Evolutionary conservation across 495 filamentous ascomycete genomes (phyloP), one percentile per base, ranked within the genome.

Genomic region (Aspergillus hancockii): DNA sequence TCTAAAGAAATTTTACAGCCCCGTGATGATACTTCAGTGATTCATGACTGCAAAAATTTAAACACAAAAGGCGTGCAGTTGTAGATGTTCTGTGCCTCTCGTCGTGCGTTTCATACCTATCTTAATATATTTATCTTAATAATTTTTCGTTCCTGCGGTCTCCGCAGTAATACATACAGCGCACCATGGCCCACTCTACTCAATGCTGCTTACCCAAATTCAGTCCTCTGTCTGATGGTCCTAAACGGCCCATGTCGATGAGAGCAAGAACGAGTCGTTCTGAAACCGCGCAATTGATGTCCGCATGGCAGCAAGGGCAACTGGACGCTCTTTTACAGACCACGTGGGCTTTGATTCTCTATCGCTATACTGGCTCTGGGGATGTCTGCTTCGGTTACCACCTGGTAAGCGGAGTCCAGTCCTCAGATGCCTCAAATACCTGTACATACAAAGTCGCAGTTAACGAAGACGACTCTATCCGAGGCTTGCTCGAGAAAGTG

Each of bases 331-430:
- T 81, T 21, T 59, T 85, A 53, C 76, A 81, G 57, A 68, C 81
- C 19, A 78, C 75, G 7, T 87, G 85, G 85, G 80, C 75, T 4
- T 57, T 86, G 21, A 73, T 85, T 1, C 67, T 87, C 47, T 69
- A 79, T 49, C 74, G 70, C 40, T 86, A 86, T 65, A 81, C 81
- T 34, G 78, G 76, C 1, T 75, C 76, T 12, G 76, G 84, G 40
- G 75, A 83, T 55, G 75, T 86, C 22, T 81, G 75, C 52, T 88
- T 87, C 64, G 84, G 83, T 14, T 83, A 78, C 58, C 74, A 76
- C 54, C 62, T 70, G 60, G 65, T 72, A 53, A 70, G 67, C 52
- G 61, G 60, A 19, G 8, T 4, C 10, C 19, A 47, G 6, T 47
- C 43, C 52, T 60, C 71, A 30, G 62, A 49, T 25, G 19, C 30